Conservation (phyloP, 768 basidiomycete genomes). For the Lactarius hatsudake region DNA sequence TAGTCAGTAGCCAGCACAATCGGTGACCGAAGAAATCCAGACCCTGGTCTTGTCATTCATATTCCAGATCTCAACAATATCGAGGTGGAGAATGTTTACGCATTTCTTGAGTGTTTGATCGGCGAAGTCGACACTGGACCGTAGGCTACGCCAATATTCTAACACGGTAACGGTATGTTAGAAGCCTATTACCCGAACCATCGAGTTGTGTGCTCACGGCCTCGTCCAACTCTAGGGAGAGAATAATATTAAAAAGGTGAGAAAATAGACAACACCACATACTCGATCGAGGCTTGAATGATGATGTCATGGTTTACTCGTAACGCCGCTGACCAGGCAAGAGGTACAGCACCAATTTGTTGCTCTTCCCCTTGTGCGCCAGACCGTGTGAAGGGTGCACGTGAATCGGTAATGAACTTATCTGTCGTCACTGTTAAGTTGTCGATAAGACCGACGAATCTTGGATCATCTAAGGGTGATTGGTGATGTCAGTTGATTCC, state of each 20-base stretch:
- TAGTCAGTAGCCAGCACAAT: neutral
- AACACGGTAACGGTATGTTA: neutral
- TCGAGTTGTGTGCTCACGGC: neutral
- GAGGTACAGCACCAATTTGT: neutral
- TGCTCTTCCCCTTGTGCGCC: neutral
- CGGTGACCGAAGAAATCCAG: neutral
- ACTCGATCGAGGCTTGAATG: slow-evolving; percentile 13
- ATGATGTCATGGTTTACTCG: neutral
- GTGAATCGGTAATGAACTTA: neutral
- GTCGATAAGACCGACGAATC: neutral
- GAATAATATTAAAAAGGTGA: neutral
- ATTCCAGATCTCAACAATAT: slow-evolving; percentile 18
- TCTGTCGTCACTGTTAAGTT: neutral
- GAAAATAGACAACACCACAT: neutral
- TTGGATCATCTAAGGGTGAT: neutral
- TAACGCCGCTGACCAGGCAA: slow-evolving; percentile 7
- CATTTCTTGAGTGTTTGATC: neutral
- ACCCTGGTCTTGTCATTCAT: neutral
- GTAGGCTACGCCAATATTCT: slow-evolving; percentile 16
- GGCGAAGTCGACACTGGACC: slow-evolving; percentile 6
- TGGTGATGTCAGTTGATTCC: neutral
- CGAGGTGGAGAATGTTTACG: neutral
- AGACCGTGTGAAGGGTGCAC: neutral
- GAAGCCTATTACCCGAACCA: too few relatives aligned
- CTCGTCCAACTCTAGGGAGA: neutral